Evolutionary conservation across 352 stramenopile genomes (phyloP), one percentile per base, ranked within the genome.

Genomic region (Pythium periplocum): DNA sequence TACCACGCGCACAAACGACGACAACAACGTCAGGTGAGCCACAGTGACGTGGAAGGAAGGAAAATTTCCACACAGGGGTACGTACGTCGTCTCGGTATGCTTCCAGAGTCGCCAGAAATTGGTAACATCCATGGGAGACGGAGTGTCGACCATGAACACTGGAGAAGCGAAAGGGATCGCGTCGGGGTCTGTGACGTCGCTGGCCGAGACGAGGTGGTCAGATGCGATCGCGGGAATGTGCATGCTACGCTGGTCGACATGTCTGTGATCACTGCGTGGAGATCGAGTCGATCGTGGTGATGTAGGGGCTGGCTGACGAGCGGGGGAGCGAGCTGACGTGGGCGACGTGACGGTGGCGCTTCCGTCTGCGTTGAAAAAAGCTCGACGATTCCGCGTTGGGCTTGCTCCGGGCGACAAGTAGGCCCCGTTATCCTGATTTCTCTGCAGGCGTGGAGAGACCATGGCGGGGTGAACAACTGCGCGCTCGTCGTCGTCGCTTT

Each of bases 41-140:
- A 3, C 32, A 6, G n/a, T 43, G 35, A 31, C 35, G 12, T 50
- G 30, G 4, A 2, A 35, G 2, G 47, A 42, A 46, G 38, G 12
- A 53, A 34, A 47, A 37, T 33, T 55, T 32, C 45, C 4, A 57
- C 48, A 17, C 12, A 10, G 6, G 33, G 3, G 11, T 43, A 60
- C 74, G 49, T 71, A 89, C 76, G 74, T 85, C n/a, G 78, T 89
- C 55, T 87, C 72, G 26, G 59, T 63, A 30, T 76, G 58, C 47
- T 85, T 83, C 78, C 78, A 89, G 2, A 76, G 57, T 45, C 44
- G 64, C 64, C 60, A 77, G 46, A 74, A 77, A 6, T 71, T 62
- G 57, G 55, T 11, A 64, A 44, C 12, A 54, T 41, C 5, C 75
- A 51, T 5, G 42, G 51, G 33, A 54, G 45, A 26, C 4, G 58